Evolutionary conservation across 148 eudicot genomes (phyloP).

Genomic region (Heliamphora exappendiculata): DNA sequence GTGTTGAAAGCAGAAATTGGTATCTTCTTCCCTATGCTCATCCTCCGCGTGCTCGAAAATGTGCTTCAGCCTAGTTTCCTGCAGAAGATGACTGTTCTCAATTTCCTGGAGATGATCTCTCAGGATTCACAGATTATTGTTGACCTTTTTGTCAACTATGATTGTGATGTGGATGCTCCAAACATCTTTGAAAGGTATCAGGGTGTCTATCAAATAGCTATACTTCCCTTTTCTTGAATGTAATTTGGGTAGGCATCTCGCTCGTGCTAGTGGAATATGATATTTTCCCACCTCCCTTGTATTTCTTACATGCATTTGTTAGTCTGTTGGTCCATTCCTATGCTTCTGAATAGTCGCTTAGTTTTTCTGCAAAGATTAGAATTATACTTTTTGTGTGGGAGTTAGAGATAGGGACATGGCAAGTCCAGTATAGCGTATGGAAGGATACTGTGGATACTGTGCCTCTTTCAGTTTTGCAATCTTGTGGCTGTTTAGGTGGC

Average conservation of each 20-base stretch:
- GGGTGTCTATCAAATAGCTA: slow-evolving; percentile 1
- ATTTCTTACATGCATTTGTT: neutral
- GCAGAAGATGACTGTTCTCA: slow-evolving; percentile 96
- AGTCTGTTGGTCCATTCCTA: neutral
- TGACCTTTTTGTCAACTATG: slow-evolving; percentile 93
- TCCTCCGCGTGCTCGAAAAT: slow-evolving; percentile 93
- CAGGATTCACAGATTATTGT: slow-evolving; percentile 76
- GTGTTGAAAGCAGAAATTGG: slow-evolving; percentile 94
- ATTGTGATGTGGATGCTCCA: slow-evolving; percentile 95
- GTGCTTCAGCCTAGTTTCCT: slow-evolving; percentile 93
- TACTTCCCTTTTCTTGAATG: neutral
- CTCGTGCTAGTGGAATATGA: neutral
- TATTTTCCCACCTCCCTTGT: neutral
- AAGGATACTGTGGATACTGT: neutral
- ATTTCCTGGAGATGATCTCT: slow-evolving; percentile 80
- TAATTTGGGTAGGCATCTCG: neutral
- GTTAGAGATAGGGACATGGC: neutral
- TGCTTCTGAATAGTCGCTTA: neutral
- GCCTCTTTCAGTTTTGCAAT: too few species aligned
- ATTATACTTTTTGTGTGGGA: neutral
- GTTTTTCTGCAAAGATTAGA: neutral
- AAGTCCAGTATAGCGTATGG: neutral
- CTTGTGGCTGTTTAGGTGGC: too few species aligned
- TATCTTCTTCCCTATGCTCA: slow-evolving; percentile 88
- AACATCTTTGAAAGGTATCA: slow-evolving; percentile 94